Base-by-base conservation (phyloP, 1,284 basidiomycete genomes). In the Cryptococcus sp. region DNA sequence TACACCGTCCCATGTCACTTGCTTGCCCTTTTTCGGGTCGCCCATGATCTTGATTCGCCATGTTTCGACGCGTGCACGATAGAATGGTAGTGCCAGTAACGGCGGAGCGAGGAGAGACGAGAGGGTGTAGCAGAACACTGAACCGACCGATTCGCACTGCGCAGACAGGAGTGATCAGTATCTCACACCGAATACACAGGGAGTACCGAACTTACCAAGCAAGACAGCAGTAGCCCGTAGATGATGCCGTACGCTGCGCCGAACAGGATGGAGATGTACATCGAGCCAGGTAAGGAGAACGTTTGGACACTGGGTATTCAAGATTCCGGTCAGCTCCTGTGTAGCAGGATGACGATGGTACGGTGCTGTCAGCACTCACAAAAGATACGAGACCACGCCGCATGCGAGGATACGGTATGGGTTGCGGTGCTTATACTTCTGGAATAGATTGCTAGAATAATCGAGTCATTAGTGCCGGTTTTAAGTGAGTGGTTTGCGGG, bases 181-280 rank as follows among this genome's bases (percentile, higher is more conserved):
- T 55, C 38, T 29, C 4, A 20, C 17, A 5, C 10, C n/a, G 20
- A 43, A 40, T 20, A 10, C 13, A 10, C 29, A 13, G 8, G 2
- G 29, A 34, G 8, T 13, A 34, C 5, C 29, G n/a, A 19, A 76
- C 80, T 73, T 49, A 81, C 80, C 1, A 88, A 83, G 70, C 94
- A 98, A 6, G 91, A 90, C n/a, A 98, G 83, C 1, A 91, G 88
- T 1, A 98, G 83, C 0, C 94, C 94, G 7, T 88, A 79, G 1
- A 90, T 80, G n/a, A 96, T 88, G 38, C 95, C 94, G 86, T 93
- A 99, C 6, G 98, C 88, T 0, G 95, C 95, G 34, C 95, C 95
- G 15, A 91, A 93, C 8, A 98, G 86, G 72, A 98, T 97, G 51
- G 91, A 93, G 59, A 99, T 85, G 76, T 99, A 99, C 94, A 98